Conservation (phyloP, 169 alveolate genomes). For the Plasmodium knowlesi region DNA sequence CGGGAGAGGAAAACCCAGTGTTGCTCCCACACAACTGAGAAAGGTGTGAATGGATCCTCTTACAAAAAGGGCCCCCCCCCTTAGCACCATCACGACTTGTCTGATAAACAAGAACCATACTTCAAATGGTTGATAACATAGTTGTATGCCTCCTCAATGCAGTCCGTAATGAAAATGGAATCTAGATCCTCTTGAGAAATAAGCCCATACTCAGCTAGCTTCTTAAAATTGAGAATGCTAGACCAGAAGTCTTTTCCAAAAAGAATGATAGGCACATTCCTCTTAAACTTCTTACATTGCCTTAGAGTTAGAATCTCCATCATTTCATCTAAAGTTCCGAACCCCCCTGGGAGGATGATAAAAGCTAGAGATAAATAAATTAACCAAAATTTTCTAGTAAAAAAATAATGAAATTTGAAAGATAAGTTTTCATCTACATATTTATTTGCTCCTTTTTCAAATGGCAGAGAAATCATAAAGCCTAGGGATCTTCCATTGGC, state of each 20-base stretch:
- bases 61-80: background rate
- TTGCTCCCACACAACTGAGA: background rate
- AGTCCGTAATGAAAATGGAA: slow-evolving; percentile 49
- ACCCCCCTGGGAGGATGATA: slow-evolving; percentile 80
- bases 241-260: slow-evolving; percentile 80
- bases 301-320: slow-evolving; percentile 82
- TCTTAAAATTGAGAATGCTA: slow-evolving; percentile 45
- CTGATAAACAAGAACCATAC: background rate
- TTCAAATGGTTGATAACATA: slow-evolving; percentile 39
- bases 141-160: slow-evolving; percentile 45
- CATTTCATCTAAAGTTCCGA: slow-evolving; percentile 84
- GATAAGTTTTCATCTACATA: slow-evolving; percentile 78
- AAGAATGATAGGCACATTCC: slow-evolving; percentile 80
- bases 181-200: slow-evolving; percentile 33
- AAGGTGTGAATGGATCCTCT: background rate
- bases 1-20: background rate
- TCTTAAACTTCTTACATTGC: slow-evolving; percentile 79
- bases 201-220: slow-evolving; percentile 68
- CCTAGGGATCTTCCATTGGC: slow-evolving; percentile 80
- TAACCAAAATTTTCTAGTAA: slow-evolving; percentile 85
- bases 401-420: slow-evolving; percentile 84
- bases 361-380: slow-evolving; percentile 76
- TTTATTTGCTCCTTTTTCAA: slow-evolving; percentile 78
- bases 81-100: background rate
- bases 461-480: slow-evolving; percentile 81